Conservation (phyloP, 345 rosid genomes). For the Trapa bicornis region DNA sequence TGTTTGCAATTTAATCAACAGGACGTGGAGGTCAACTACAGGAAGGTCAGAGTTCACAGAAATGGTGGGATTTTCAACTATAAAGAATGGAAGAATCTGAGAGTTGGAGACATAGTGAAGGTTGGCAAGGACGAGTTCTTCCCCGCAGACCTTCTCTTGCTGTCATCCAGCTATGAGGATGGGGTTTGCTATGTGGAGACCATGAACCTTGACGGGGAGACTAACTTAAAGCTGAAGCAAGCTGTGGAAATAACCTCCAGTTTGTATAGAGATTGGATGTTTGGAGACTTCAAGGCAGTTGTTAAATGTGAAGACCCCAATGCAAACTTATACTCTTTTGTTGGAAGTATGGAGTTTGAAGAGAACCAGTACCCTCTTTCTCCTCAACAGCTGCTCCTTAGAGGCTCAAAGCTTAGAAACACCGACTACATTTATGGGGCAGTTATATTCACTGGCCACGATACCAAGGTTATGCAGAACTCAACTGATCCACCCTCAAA, state of each 20-base stretch:
- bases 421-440: slow-evolving; percentile 69
- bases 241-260: slow-evolving; percentile 53
- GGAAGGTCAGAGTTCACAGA: slow-evolving; percentile 58
- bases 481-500: slow-evolving; percentile 74
- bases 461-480: slow-evolving; percentile 86
- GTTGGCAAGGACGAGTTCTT: slow-evolving; percentile 70
- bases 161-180: slow-evolving; percentile 70
- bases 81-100: slow-evolving; percentile 57
- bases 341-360: slow-evolving; percentile 59
- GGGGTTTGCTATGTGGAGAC: slow-evolving; percentile 89
- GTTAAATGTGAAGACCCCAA: slow-evolving; percentile 87
- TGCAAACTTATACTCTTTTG: slow-evolving; percentile 66
- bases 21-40: slow-evolving; percentile 71
- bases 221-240: slow-evolving; percentile 76
- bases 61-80: slow-evolving; percentile 36
- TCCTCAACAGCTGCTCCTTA: slow-evolving; percentile 64
- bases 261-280: slow-evolving; percentile 38
- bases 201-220: slow-evolving; percentile 92
- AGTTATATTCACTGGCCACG: slow-evolving; percentile 76
- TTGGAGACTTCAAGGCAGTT: slow-evolving; percentile 41
- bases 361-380: slow-evolving; percentile 47
- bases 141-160: slow-evolving; percentile 74
- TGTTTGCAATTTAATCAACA: slow-evolving; percentile 11
- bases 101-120: slow-evolving; percentile 75
- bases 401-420: slow-evolving; percentile 77